These are phyloP conservation scores for Pseudogymnoascus sp. DNA, from an alignment of 2,329 filamentous ascomycete species.

Conservation along the genomic window DNA sequence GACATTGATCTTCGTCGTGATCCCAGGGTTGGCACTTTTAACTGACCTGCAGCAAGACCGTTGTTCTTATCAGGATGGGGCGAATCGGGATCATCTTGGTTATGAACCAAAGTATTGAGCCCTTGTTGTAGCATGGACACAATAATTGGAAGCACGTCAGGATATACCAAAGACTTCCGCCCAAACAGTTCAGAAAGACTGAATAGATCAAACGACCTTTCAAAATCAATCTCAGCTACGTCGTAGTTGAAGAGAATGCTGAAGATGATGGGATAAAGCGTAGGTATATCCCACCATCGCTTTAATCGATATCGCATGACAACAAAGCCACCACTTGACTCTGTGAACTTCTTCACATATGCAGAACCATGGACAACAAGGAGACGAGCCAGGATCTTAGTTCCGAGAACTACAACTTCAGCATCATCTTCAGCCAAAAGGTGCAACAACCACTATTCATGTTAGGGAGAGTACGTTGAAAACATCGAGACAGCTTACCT, in stretches of 20 bases:
- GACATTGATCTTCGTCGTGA: constrained; percentile 50
- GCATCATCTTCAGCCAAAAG: constrained; percentile 79
- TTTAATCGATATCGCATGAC: constrained; percentile 77
- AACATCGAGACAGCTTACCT: constrained; percentile 45
- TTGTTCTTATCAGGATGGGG: constrained; percentile 29
- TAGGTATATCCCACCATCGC: constrained; percentile 79
- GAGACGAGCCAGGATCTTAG: constrained; percentile 74
- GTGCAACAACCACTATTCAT: constrained; percentile 73
- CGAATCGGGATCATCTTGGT: constrained; percentile 51
- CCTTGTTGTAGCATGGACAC: constrained; percentile 82
- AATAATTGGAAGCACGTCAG: constrained; percentile 72
- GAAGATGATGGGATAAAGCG: constrained; percentile 81
- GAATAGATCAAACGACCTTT: constrained; percentile 64
- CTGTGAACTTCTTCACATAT: constrained; percentile 76
- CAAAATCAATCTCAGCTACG: constrained; percentile 63
- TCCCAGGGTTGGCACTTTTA: constrained; percentile 21
- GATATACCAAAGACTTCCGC: constrained; percentile 58
- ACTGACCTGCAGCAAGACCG: constrained; percentile 14
- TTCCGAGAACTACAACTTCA: constrained; percentile 70
- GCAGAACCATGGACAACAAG: constrained; percentile 71
- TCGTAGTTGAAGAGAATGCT: constrained; percentile 81
- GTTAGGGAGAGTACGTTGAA: constrained; percentile 23
- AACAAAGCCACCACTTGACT: constrained; percentile 68
- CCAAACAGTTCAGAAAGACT: constrained; percentile 68
- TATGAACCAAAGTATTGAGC: constrained; percentile 58